These are phyloP conservation scores for Diaporthe sp. DNA, from an alignment of 2,329 filamentous ascomycete species.

Conservation along the genomic window DNA sequence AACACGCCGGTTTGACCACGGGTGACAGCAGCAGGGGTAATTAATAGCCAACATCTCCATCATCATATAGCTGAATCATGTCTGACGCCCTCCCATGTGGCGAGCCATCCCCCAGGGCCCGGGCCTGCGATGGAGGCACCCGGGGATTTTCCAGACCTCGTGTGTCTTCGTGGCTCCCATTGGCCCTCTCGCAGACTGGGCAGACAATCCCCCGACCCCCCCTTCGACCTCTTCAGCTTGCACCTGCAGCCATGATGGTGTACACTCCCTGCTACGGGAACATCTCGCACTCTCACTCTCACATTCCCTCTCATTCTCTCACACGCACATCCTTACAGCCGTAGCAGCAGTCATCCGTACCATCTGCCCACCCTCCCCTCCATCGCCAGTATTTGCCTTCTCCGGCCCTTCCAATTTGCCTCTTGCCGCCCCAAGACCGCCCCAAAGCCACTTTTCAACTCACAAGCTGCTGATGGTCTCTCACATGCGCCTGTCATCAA, in stretches of 20 bases:
- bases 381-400: conserved; percentile 16
- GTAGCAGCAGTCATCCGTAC: neutral
- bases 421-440: conserved; percentile 13
- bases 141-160: neutral
- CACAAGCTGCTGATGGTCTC: neutral
- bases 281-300: neutral
- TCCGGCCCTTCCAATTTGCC: conserved; percentile 20
- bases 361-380: neutral
- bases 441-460: neutral
- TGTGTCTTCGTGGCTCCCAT: conserved; percentile 7
- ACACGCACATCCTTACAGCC: neutral
- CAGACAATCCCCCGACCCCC: neutral
- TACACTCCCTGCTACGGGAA: conserved; percentile 25
- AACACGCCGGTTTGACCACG: neutral
- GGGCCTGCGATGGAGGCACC: conserved; percentile 34
- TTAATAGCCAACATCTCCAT: neutral
- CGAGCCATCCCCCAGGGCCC: neutral
- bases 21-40: neutral
- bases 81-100: conserved; percentile 23
- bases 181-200: conserved; percentile 33
- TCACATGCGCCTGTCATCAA: neutral
- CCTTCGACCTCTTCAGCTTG: conserved; percentile 22
- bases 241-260: conserved; percentile 37
- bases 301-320: neutral
- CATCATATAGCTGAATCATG: conserved; percentile 7